Percentiles rank a stretch among this genome's conserved stretches.
phyloP scores from a whole-genome alignment of 1,284 basidiomycete genomes.

The Cerrena zonata region DNA sequence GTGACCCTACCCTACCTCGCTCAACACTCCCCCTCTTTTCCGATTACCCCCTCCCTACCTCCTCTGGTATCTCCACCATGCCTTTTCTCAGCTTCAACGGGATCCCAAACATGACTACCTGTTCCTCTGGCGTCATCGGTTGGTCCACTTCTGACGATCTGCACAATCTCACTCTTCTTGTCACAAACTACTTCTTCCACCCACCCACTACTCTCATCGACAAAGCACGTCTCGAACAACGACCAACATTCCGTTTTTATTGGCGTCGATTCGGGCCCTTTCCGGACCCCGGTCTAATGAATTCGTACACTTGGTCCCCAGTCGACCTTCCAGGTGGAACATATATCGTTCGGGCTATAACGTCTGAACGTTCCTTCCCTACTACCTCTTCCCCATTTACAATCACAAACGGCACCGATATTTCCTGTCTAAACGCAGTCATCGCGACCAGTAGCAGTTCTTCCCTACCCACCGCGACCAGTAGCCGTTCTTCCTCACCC shows the following conservation, averaged over 20 bases:
- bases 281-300: background rate
- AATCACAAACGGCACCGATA: constrained; percentile 16
- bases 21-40: constrained; percentile 5
- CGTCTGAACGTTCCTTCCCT: background rate
- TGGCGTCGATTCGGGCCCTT: constrained; percentile 4
- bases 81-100: background rate
- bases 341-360: constrained; percentile 19
- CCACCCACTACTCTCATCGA: background rate
- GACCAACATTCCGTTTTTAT: background rate
- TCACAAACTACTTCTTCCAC: constrained; percentile 8
- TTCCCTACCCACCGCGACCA: too few species aligned
- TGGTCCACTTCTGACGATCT: background rate
- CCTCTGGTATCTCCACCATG: background rate
- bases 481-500: too few species aligned
- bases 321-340: constrained; percentile 23
- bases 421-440: constrained; percentile 16
- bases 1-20: constrained; percentile 5
- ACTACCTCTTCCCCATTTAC: constrained; percentile 14
- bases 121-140: background rate
- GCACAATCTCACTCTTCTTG: constrained; percentile 9
- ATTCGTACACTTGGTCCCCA: constrained; percentile 13
- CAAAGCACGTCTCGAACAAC: background rate
- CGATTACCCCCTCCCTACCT: background rate
- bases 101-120: background rate
- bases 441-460: too few species aligned